A percentile compares a stretch with the other conserved stretches of the same genome.
These are phyloP conservation scores for Sinapis alba DNA, from an alignment of 441 rosid genomes.

Conservation along the genomic window DNA sequence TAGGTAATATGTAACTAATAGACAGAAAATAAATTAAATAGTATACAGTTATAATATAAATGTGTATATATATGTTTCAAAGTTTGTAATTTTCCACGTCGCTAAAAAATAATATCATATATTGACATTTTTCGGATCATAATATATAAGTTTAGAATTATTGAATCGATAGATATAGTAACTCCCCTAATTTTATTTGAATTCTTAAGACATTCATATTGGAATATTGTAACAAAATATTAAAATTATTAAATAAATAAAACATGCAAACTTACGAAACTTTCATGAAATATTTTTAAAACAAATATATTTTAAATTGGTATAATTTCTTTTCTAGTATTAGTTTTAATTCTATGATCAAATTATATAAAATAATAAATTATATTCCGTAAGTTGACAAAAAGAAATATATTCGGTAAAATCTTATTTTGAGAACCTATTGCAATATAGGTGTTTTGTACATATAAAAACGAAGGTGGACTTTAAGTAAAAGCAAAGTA, in stretches of 20 bases:
- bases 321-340: neutral
- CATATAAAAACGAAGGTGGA: neutral
- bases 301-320: neutral
- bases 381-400: too few relatives aligned
- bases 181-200: neutral
- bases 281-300: neutral
- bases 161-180: neutral
- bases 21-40: neutral
- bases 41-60: neutral
- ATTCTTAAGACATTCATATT: neutral
- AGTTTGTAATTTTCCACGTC: neutral
- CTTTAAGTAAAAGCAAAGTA: conserved; percentile 23
- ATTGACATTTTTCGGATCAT: neutral
- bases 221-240: neutral
- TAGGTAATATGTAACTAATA: neutral
- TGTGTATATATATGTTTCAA: neutral
- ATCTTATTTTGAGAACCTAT: neutral
- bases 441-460: neutral
- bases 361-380: neutral
- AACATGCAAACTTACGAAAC: neutral
- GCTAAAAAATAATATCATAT: neutral
- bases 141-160: too few relatives aligned
- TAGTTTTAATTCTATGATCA: neutral
- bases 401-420: too few relatives aligned
- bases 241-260: neutral